Percentiles rank a stretch among this genome's conserved stretches.
These are phyloP conservation scores for Picea sitchensis DNA, from an alignment of 75 land plant genomes.

Conservation along the genomic window DNA sequence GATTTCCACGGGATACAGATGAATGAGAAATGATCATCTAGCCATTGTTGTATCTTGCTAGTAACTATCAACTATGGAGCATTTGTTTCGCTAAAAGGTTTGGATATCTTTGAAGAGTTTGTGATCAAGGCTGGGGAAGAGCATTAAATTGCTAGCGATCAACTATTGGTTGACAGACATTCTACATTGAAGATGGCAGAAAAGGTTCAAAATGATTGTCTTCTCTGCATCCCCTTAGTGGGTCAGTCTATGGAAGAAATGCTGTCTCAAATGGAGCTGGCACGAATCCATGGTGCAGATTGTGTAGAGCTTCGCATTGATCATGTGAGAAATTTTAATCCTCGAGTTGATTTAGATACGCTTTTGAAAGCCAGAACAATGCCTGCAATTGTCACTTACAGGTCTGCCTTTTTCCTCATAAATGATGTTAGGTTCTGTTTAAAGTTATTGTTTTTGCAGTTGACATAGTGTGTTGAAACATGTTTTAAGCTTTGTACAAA, in stretches of 20 bases:
- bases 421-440: not conserved
- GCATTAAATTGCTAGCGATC: not conserved
- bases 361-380: slow-evolving; percentile 37
- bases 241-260: slow-evolving; percentile 51
- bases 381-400: slow-evolving; percentile 51
- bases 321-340: slow-evolving; percentile 35
- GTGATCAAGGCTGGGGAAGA: not conserved
- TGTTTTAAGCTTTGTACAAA: not conserved
- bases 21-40: not conserved
- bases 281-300: slow-evolving; percentile 56
- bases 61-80: not conserved
- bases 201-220: slow-evolving; percentile 1
- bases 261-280: slow-evolving; percentile 39
- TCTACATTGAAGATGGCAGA: not conserved
- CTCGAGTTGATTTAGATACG: slow-evolving; percentile 33
- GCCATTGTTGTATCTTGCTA: not conserved
- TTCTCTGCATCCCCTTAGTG: slow-evolving; percentile 55
- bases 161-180: too few species aligned
- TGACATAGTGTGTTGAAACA: not conserved
- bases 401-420: slow-evolving; percentile 19
- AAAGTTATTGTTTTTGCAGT: too few species aligned
- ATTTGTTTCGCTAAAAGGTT: not conserved
- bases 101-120: not conserved
- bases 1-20: not conserved
- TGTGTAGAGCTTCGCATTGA: slow-evolving; percentile 57